Conservation (phyloP, 2,329 filamentous ascomycete genomes). For the Plectosphaerella cucumerina region DNA sequence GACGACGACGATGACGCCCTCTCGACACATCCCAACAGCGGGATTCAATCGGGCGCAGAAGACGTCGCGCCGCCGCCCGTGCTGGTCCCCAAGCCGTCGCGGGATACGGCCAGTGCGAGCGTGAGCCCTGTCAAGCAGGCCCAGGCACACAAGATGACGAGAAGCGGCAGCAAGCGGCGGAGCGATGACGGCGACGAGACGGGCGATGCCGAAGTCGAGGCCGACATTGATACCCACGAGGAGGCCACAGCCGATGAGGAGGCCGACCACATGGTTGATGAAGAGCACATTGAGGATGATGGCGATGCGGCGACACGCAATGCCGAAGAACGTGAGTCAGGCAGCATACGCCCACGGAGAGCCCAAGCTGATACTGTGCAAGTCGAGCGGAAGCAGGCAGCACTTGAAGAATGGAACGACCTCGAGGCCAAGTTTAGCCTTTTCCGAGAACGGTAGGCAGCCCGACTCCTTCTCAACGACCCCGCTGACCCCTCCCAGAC, state of each 20-base stretch:
- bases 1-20: conserved; percentile 27
- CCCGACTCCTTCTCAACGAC: not conserved
- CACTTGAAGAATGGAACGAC: conserved; percentile 71
- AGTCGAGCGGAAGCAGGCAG: conserved; percentile 76
- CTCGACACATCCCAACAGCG: conserved; percentile 30
- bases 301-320: conserved; percentile 54
- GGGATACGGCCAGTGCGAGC: conserved; percentile 23
- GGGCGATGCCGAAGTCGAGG: conserved; percentile 18
- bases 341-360: not conserved
- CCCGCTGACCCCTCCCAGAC: conserved; percentile 41
- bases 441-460: conserved; percentile 69
- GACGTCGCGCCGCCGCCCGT: conserved; percentile 31
- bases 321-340: conserved; percentile 61
- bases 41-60: conserved; percentile 39
- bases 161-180: conserved; percentile 35
- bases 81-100: conserved; percentile 32
- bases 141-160: conserved; percentile 34
- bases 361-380: not conserved
- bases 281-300: conserved; percentile 55
- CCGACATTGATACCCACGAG: conserved; percentile 19
- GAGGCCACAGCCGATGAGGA: conserved; percentile 34
- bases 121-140: conserved; percentile 16
- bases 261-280: conserved; percentile 44
- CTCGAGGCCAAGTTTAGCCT: conserved; percentile 87
- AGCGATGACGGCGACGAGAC: conserved; percentile 17